These are phyloP conservation scores for Phaeosphaeriaceae sp. DNA, from an alignment of 2,329 filamentous ascomycete species.

Conservation along the genomic window DNA sequence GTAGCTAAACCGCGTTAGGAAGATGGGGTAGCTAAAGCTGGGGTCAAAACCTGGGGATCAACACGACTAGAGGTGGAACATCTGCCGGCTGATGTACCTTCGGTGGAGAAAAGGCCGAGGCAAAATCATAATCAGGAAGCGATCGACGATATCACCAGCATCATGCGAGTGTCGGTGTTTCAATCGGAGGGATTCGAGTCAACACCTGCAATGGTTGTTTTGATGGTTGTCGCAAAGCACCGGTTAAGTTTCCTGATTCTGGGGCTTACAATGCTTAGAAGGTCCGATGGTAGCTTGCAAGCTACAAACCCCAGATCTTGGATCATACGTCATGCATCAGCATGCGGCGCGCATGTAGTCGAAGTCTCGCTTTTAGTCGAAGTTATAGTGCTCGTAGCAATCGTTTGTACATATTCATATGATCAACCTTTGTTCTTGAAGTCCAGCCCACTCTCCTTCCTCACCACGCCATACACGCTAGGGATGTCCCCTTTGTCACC, in stretches of 20 bases:
- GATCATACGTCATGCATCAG: neutral
- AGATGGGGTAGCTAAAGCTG: slow-evolving; percentile 23
- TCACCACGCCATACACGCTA: slow-evolving; percentile 80
- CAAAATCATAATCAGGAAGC: neutral
- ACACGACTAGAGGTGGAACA: slow-evolving; percentile 15
- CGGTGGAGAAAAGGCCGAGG: slow-evolving; percentile 25
- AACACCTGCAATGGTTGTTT: neutral
- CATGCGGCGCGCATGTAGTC: neutral
- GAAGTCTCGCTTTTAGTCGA: neutral
- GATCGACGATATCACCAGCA: slow-evolving; percentile 8
- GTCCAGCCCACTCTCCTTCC: slow-evolving; percentile 74
- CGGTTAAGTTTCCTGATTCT: neutral
- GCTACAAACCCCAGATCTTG: neutral
- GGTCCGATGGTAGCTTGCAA: neutral
- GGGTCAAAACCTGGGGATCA: slow-evolving; percentile 28
- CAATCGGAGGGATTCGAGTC: neutral
- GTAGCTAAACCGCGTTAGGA: slow-evolving; percentile 15
- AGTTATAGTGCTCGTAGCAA: neutral
- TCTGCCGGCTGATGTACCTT: slow-evolving; percentile 12
- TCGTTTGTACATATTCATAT: neutral
- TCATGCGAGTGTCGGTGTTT: neutral
- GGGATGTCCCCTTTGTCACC: slow-evolving; percentile 80
- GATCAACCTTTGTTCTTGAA: slow-evolving; percentile 62
- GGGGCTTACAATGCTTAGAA: neutral
- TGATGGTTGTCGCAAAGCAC: neutral